These are phyloP conservation scores for Moesziomyces globuligerus DNA, from an alignment of 1,284 basidiomycete species.

Conservation along the genomic window DNA sequence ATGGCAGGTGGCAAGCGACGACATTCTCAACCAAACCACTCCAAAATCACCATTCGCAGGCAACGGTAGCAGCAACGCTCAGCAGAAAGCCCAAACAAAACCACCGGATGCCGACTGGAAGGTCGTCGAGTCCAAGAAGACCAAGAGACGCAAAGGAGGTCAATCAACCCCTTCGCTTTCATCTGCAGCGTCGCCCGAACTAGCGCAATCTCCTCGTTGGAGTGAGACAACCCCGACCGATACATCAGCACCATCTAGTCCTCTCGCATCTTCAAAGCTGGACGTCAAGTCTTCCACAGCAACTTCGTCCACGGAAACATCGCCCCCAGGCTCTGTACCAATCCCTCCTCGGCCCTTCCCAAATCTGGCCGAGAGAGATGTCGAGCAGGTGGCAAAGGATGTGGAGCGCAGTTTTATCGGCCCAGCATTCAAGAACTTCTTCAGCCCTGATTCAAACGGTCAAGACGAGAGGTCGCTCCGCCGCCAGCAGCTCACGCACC, in stretches of 20 bases:
- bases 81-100: too few species aligned
- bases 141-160: constrained; percentile 8
- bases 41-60: too few species aligned
- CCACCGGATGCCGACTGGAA: constrained; percentile 30
- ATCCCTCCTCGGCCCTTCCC: constrained; percentile 1
- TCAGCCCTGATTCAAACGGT: not conserved
- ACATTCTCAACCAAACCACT: not conserved
- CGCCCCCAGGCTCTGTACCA: not conserved
- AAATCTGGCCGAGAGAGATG: constrained; percentile 42
- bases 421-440: constrained; percentile 30
- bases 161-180: not conserved
- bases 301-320: not conserved
- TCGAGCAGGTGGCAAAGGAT: constrained; percentile 62
- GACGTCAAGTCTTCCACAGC: not conserved
- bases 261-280: not conserved
- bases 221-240: not conserved
- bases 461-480: constrained; percentile 10
- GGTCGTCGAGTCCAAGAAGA: constrained; percentile 32
- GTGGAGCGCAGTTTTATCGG: constrained; percentile 62
- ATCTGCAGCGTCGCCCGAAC: constrained; percentile 4
- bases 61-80: not conserved
- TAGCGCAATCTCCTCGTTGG: not conserved
- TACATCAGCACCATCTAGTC: not conserved
- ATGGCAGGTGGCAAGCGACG: constrained; percentile 36
- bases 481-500: constrained; percentile 43